Evolutionary conservation across 2,329 filamentous ascomycete genomes (phyloP).

Genomic region (Kalaharituber pfeilii): DNA sequence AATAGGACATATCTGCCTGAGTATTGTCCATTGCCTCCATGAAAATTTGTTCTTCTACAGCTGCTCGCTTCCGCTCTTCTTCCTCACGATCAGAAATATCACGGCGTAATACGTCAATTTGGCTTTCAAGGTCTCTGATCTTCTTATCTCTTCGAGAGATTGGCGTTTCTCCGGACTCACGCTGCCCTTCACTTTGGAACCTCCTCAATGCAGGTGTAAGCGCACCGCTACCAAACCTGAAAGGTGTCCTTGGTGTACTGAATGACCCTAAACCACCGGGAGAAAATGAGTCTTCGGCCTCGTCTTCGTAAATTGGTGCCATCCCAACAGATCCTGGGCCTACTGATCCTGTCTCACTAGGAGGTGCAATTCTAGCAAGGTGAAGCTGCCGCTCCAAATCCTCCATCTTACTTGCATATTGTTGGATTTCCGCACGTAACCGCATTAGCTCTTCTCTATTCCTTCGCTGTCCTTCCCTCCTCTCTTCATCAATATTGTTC

Average conservation of each 20-base stretch:
- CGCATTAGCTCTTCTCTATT: conserved; percentile 23
- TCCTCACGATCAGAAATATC: conserved; percentile 16
- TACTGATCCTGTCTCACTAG: conserved; percentile 10
- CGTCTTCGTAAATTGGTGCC: conserved; percentile 11
- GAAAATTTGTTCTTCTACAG: conserved; percentile 18
- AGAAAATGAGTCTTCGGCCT: conserved; percentile 6
- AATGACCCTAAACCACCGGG: conserved; percentile 1
- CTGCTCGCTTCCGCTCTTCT: conserved; percentile 13
- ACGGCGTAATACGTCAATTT: conserved; percentile 13
- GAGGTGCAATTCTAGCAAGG: conserved; percentile 13
- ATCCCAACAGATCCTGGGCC: neutral
- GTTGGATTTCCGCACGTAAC: conserved; percentile 12
- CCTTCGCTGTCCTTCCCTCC: conserved; percentile 31
- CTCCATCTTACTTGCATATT: conserved; percentile 7
- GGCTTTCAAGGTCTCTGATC: conserved; percentile 15
- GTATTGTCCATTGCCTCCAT: conserved; percentile 12
- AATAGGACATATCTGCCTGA: conserved; percentile 7
- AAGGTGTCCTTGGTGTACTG: conserved; percentile 3
- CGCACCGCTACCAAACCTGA: neutral
- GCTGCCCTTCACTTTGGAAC: conserved; percentile 1
- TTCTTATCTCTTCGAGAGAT: conserved; percentile 13
- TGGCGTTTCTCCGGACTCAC: conserved; percentile 6
- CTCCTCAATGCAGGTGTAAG: conserved; percentile 1
- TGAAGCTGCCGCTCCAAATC: conserved; percentile 16
- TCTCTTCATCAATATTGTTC: conserved; percentile 26